Conservation (phyloP, 495 filamentous ascomycete species). For the Lophiostoma macrostomum region DNA sequence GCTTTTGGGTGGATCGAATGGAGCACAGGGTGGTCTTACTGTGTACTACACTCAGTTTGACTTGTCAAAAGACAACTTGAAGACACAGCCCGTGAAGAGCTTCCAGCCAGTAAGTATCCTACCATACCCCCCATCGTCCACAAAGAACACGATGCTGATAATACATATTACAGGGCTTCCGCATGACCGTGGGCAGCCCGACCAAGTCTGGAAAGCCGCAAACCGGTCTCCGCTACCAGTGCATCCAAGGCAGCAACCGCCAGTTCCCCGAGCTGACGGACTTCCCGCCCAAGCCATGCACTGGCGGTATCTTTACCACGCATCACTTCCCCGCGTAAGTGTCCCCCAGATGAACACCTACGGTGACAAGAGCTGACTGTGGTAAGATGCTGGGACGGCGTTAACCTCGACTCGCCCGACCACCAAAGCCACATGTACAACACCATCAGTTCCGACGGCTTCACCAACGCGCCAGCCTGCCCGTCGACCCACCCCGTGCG, state of each 20-base stretch:
- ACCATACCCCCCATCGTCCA: background rate
- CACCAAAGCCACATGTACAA: too few species aligned
- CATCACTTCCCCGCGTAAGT: slow-evolving; percentile 50
- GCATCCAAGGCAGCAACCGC: slow-evolving; percentile 43
- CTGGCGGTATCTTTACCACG: slow-evolving; percentile 49
- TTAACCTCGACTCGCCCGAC: too few species aligned
- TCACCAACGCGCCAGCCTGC: slow-evolving; percentile 22
- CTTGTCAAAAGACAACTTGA: slow-evolving; percentile 46
- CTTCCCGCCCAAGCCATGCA: slow-evolving; percentile 48
- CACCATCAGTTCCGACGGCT: slow-evolving; percentile 14
- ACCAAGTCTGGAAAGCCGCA: slow-evolving; percentile 36
- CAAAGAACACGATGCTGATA: too few species aligned
- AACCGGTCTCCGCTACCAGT: slow-evolving; percentile 49
- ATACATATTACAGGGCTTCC: slow-evolving; percentile 52
- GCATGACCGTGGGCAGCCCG: slow-evolving; percentile 53
- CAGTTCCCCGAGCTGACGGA: slow-evolving; percentile 44
- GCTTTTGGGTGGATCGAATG: slow-evolving; percentile 39
- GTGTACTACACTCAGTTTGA: slow-evolving; percentile 47
- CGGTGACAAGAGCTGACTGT: too few species aligned
- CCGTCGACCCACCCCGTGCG: slow-evolving; percentile 25
- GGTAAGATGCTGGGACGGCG: too few species aligned
- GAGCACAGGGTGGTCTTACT: slow-evolving; percentile 49
- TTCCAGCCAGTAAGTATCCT: slow-evolving; percentile 45
- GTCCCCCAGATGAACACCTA: too few species aligned
- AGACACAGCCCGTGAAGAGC: slow-evolving; percentile 44